Conservation (phyloP, 2,329 filamentous ascomycete genomes). For the Colletotrichum kahawae region DNA sequence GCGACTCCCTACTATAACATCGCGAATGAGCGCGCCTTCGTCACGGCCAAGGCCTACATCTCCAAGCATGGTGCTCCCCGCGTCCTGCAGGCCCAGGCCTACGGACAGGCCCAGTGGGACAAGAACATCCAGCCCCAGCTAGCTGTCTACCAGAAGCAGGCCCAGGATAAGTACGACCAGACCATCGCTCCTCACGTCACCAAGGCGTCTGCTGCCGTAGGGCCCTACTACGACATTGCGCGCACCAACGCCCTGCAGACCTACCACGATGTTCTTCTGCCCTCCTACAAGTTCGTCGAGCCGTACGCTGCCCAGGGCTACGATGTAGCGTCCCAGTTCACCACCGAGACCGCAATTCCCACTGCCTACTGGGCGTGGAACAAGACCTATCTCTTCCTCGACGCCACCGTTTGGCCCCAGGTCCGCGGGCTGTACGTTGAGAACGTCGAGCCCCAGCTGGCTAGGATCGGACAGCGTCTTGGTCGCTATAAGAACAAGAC, state of each 20-base stretch:
- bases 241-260: conserved; percentile 68
- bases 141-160: conserved; percentile 64
- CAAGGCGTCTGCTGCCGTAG: conserved; percentile 59
- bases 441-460: conserved; percentile 93
- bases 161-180: conserved; percentile 70
- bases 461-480: conserved; percentile 88
- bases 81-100: conserved; percentile 69
- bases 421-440: conserved; percentile 82
- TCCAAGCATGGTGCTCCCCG: conserved; percentile 78
- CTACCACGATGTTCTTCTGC: conserved; percentile 75
- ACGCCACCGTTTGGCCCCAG: conserved; percentile 81
- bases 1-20: conserved; percentile 77
- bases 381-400: conserved; percentile 72
- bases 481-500: conserved; percentile 70
- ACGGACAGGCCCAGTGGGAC: conserved; percentile 77
- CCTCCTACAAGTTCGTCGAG: conserved; percentile 74
- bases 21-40: conserved; percentile 67
- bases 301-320: conserved; percentile 79
- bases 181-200: conserved; percentile 77
- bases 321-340: conserved; percentile 67
- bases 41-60: conserved; percentile 70
- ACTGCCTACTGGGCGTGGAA: conserved; percentile 74
- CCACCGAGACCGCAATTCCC: conserved; percentile 74
- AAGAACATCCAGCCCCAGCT: conserved; percentile 78
- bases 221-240: conserved; percentile 76